Conservation (phyloP, 331 rosid species). For the Spiraea crenata region DNA sequence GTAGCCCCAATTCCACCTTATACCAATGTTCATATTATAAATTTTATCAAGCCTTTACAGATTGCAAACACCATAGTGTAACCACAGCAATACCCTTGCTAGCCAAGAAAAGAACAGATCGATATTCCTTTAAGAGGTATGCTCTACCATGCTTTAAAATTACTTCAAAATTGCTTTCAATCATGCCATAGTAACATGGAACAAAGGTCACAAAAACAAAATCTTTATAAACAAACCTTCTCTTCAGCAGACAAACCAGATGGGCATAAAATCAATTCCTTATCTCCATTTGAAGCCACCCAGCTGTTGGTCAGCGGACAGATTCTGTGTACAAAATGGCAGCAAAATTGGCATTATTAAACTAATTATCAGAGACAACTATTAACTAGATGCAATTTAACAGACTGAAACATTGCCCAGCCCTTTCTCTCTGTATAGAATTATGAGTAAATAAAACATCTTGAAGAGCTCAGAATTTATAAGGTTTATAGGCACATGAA, state of each 20-base stretch:
- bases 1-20: neutral
- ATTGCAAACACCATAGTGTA: neutral
- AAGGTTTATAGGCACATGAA: neutral
- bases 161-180: neutral
- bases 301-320: conserved; percentile 29
- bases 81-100: neutral
- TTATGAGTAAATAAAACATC: neutral
- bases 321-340: conserved; percentile 38
- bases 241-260: conserved; percentile 79
- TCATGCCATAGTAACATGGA: neutral
- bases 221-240: conserved; percentile 46
- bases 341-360: conserved; percentile 12
- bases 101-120: neutral
- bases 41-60: neutral
- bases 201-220: conserved; percentile 10
- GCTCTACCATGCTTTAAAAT: neutral
- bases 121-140: neutral
- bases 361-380: neutral
- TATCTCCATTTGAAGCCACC: conserved; percentile 32
- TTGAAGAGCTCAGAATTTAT: neutral
- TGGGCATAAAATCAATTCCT: conserved; percentile 63
- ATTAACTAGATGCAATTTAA: neutral
- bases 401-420: neutral
- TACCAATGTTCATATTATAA: neutral
- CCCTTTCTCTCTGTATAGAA: neutral